These are phyloP conservation scores for Lactarius vividus DNA, from an alignment of 768 basidiomycete genomes.

Conservation along the genomic window DNA sequence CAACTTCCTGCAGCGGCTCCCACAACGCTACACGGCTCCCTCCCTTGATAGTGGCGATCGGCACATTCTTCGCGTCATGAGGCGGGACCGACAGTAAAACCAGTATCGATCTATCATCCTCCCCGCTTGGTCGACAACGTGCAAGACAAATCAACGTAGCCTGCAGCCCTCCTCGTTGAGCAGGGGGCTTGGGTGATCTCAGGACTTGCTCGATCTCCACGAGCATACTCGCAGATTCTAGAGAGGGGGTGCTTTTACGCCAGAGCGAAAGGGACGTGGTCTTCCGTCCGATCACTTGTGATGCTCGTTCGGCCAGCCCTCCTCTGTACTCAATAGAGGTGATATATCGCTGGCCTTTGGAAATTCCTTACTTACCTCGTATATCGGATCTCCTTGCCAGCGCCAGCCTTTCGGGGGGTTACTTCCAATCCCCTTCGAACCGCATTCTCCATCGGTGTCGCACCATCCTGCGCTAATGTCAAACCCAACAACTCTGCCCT, in stretches of 20 bases:
- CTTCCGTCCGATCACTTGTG: constrained; percentile 13
- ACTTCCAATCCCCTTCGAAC: constrained; percentile 50
- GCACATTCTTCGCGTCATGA: constrained; percentile 1
- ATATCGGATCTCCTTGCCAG: constrained; percentile 43
- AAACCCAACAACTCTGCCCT: constrained; percentile 52
- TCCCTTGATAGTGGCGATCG: background rate
- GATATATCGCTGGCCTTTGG: background rate
- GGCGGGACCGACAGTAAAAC: constrained; percentile 15
- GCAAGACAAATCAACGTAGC: constrained; percentile 17
- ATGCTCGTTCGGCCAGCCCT: constrained; percentile 22
- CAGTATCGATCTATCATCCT: background rate
- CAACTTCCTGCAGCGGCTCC: background rate
- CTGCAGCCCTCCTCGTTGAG: constrained; percentile 9
- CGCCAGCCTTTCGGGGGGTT: constrained; percentile 53
- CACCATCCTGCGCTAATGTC: constrained; percentile 48
- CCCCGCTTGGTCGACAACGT: background rate
- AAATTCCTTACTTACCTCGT: constrained; percentile 42
- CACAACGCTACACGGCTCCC: constrained; percentile 7
- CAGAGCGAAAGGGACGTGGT: constrained; percentile 18
- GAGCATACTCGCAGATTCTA: constrained; percentile 15
- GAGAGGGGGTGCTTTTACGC: constrained; percentile 17
- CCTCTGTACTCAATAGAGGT: constrained; percentile 2
- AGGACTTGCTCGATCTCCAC: constrained; percentile 19
- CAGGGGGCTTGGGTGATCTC: constrained; percentile 1
- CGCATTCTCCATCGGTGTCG: constrained; percentile 38